phyloP scores from a whole-genome alignment of 805 yeast genomes.

The Candida xiaguanensis region DNA sequence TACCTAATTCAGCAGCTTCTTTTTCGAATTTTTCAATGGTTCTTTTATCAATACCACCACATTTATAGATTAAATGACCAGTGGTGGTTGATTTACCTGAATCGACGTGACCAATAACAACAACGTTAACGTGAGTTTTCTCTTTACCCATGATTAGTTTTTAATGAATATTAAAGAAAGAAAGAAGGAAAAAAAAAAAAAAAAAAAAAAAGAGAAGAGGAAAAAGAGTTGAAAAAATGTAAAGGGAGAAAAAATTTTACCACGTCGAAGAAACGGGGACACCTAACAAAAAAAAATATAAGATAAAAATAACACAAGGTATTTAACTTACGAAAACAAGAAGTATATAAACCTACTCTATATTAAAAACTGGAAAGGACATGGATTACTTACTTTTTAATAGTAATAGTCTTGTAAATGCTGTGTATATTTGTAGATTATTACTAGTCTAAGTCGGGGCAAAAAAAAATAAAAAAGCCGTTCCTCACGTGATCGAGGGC shows the following conservation, averaged over 20 bases:
- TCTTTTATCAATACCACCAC: constrained; percentile 99
- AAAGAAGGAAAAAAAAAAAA: constrained; percentile 6
- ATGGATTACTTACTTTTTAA: too few relatives aligned
- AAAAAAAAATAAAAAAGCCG: not conserved
- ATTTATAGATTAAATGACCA: constrained; percentile 98
- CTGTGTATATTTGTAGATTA: too few relatives aligned
- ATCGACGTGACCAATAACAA: constrained; percentile 99
- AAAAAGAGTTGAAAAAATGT: not conserved
- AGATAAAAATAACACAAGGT: not conserved
- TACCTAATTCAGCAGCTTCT: constrained; percentile 97
- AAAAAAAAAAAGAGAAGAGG: constrained; percentile 3
- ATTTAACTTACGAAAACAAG: not conserved
- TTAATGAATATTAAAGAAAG: constrained; percentile 5
- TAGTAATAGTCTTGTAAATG: too few relatives aligned
- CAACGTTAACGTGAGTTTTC: constrained; percentile 98
- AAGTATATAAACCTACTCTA: too few relatives aligned
- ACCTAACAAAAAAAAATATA: not conserved
- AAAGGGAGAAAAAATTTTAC: constrained; percentile 4
- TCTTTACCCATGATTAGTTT: constrained; percentile 70
- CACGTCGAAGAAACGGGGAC: not conserved
- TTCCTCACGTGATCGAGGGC: not conserved
- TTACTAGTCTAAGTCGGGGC: too few relatives aligned
- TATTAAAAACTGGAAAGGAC: too few relatives aligned
- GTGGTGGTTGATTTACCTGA: constrained; percentile 91
- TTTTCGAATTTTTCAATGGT: constrained; percentile 97